Base-by-base conservation (phyloP, 257 asterid genomes). In the Jacaranda copaia region DNA sequence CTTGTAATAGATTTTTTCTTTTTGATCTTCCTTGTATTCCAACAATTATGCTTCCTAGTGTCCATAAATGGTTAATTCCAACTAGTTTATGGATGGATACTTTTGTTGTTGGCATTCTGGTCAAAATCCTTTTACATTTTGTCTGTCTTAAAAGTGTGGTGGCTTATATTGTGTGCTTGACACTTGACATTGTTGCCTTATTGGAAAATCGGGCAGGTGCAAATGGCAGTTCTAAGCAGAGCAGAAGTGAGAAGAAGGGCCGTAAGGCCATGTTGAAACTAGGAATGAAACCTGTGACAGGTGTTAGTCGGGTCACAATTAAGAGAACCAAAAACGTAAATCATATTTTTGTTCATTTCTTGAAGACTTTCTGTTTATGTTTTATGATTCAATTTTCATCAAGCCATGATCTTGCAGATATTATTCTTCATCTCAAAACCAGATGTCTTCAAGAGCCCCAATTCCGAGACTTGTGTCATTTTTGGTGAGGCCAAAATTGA, bases 241-340 rank as follows among this genome's bases (percentile, higher is more conserved):
- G 85, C 82, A 61, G 82, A 36, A 81, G 85, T n/a, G 82, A 77
- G 73, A 81, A 81, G 80, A 81, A 81, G 76, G 75, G 84, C 36
- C 85, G 85, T 9, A 82, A 82, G 65, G 85, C 82, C 5, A 73
- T 82, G 82, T 53, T 78, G 82, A 81, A 78, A 68, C 85, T 81
- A 32, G 85, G 85, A 35, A 73, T 81, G 85, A 81, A 81, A 62
- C 77, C 85, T 16, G 64, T 77, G 4, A 42, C 62, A 0, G 85
- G 80, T 35, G 80, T 81, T 19, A 81, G 77, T 16, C 75, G 80
- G 40, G 79, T 81, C 74, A 76, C 85, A n/a, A 72, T 81, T 42
- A 81, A 76, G 81, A 76, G 70, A 19, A 72, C 79, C 45, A 81
- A 81, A 66, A 81, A 81, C 13, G 85, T 81, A 46, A 40, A 25